Conservation (phyloP, 106 monocot genomes). For the Iris macrosiphon region DNA sequence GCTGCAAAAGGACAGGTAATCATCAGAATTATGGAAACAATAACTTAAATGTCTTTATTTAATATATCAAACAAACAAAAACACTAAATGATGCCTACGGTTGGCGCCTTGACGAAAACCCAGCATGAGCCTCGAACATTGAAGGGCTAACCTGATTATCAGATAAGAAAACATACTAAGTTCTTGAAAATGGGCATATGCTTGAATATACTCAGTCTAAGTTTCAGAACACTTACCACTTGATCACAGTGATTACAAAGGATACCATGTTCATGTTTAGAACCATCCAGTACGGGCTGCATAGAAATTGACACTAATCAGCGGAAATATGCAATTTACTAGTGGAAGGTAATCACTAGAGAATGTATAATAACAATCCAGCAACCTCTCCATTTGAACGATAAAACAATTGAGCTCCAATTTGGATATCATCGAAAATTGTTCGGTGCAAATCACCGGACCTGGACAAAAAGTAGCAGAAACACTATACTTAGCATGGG, state of each 20-base stretch:
- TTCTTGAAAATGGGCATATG: not conserved
- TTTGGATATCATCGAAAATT: conserved; percentile 46
- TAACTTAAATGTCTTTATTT: not conserved
- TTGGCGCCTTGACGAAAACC: conserved; percentile 29
- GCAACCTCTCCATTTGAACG: conserved; percentile 36
- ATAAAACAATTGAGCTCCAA: conserved; percentile 52
- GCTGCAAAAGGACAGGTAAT: conserved; percentile 33
- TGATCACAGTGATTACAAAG: conserved; percentile 41
- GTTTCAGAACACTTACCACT: conserved; percentile 31
- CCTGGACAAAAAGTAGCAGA: conserved; percentile 26
- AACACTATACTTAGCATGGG: not conserved
- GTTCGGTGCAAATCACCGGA: conserved; percentile 29
- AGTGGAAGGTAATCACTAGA: not conserved
- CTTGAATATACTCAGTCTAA: not conserved
- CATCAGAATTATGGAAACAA: conserved; percentile 1
- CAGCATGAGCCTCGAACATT: conserved; percentile 61
- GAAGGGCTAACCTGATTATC: conserved; percentile 43
- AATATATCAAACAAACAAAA: not conserved
- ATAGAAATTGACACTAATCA: not conserved
- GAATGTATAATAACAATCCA: conserved; percentile 4
- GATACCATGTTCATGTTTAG: conserved; percentile 43
- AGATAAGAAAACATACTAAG: conserved; percentile 4
- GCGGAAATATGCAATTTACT: not conserved
- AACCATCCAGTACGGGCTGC: conserved; percentile 44
- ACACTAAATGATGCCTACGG: conserved; percentile 27